Conservation (phyloP, 805 yeast genomes). For the Metschnikowia kunwiensis region DNA sequence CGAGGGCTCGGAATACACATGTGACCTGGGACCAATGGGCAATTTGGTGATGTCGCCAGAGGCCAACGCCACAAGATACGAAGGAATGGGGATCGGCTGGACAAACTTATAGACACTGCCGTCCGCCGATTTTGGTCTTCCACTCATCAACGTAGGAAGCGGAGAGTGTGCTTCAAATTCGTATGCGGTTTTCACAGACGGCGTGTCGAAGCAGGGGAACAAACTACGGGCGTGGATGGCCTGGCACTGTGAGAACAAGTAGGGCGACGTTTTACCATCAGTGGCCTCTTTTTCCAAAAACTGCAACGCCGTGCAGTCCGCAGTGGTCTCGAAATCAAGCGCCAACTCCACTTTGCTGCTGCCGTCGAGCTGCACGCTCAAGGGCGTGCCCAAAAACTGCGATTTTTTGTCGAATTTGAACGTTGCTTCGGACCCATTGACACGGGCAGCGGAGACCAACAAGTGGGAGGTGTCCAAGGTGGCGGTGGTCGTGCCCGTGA, state of each 20-base stretch:
- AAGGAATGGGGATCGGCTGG: constrained; percentile 83
- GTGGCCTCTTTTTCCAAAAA: constrained; percentile 76
- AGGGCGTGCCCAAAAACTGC: constrained; percentile 61
- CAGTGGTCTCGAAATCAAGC: constrained; percentile 67
- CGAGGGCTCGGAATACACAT: constrained; percentile 74
- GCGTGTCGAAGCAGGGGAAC: constrained; percentile 90
- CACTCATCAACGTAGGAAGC: constrained; percentile 72
- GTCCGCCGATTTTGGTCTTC: constrained; percentile 37
- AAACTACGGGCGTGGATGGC: constrained; percentile 87
- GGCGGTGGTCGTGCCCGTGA: constrained; percentile 32
- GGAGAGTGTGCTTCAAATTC: constrained; percentile 58
- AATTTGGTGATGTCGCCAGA: constrained; percentile 72
- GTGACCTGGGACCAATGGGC: constrained; percentile 81
- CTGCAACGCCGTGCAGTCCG: constrained; percentile 77
- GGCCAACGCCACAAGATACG: constrained; percentile 80
- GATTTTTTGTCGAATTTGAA: constrained; percentile 38
- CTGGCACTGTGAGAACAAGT: constrained; percentile 85
- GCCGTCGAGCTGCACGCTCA: constrained; percentile 30
- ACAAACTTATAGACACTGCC: constrained; percentile 46
- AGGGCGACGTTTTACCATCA: constrained; percentile 65
- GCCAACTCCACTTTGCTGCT: constrained; percentile 25
- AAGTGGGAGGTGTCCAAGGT: constrained; percentile 69
- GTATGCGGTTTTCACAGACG: constrained; percentile 71
- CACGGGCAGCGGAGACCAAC: constrained; percentile 40
- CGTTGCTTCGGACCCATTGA: constrained; percentile 37